Evolutionary conservation across 2,329 filamentous ascomycete genomes (phyloP), one percentile per base, ranked within the genome.

Genomic region (Teratosphaeria epicoccoides): DNA sequence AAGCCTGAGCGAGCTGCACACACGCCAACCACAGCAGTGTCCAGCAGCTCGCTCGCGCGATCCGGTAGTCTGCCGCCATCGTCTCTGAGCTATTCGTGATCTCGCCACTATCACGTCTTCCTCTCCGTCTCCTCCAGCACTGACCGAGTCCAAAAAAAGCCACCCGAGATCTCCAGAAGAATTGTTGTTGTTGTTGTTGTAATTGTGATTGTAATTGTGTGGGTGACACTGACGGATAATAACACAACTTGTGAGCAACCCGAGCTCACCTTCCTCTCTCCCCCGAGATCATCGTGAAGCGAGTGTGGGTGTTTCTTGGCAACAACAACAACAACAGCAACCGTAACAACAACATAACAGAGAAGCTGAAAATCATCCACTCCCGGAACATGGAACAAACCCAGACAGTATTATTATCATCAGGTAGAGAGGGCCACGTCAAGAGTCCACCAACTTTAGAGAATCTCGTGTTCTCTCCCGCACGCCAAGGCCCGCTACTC

Each of bases 1-100:
- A 94, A 33, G 84, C 86, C 49, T 82, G 73, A 17, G 73, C 71
- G 52, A 74, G 72, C 26, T 76, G 76, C 51, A 78, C 58, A 49
- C 70, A 62, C 14, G 75, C 61, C 45, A 74, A 62, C 22, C 79
- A 68, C 50, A 79, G 57, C 46, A 24, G n/a, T 29, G 82, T 65
- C 64, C 72, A 76, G 52, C 60, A 70, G 67, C 59, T 70, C 63
- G 58, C 67, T 62, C 59, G 58, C 64, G 66, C 33, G 43, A 70
- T 63, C 66, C 68, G 57, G 59, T 63, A 66, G 57, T 72, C 65
- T 60, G 62, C 60, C 57, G 67, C 65, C 68, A 70, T n/a, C n/a
- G n/a, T 71, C 7, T 24, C n/a, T 24, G 44, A 24, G 33, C 33
- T 6, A 3, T 20, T 22, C n/a, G n/a, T 17, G n/a, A 40, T 17